Conservation (phyloP, 306 rosid genomes). For the Corylus avellana region DNA sequence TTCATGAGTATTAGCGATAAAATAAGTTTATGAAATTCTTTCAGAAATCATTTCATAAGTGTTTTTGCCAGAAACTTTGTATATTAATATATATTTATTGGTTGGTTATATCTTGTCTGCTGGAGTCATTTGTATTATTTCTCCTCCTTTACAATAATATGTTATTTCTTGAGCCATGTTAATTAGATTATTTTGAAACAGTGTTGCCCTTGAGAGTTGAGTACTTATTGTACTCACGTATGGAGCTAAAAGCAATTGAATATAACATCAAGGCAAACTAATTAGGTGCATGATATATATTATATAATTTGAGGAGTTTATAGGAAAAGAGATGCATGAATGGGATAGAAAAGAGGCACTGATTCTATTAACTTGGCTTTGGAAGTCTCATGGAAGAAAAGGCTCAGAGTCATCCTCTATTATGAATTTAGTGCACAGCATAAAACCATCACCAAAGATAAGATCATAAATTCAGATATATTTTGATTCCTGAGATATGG, state of each 20-base stretch:
- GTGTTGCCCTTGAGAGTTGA: neutral
- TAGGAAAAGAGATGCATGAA: constrained; percentile 3
- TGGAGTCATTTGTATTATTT: neutral
- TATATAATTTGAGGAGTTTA: neutral
- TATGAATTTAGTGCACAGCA: neutral
- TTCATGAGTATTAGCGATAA: neutral
- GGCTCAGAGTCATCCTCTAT: neutral
- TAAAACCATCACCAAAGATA: no score
- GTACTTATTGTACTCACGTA: neutral
- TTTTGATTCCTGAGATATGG: neutral
- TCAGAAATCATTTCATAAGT: neutral
- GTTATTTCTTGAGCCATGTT: no score
- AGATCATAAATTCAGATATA: neutral
- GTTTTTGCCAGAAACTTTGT: neutral
- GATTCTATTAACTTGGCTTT: neutral
- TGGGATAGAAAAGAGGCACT: neutral
- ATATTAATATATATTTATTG: neutral
- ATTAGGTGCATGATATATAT: neutral
- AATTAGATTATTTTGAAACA: no score
- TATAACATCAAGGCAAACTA: neutral
- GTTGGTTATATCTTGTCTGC: neutral
- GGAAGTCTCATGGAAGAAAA: neutral
- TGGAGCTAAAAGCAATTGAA: neutral
- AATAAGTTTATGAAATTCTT: neutral
- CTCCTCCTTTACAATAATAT: neutral